A percentile compares a stretch with the other conserved stretches of the same genome.
These are phyloP conservation scores for Medakamo hakoo DNA, from an alignment of 139 green algal species.

Conservation along the genomic window DNA sequence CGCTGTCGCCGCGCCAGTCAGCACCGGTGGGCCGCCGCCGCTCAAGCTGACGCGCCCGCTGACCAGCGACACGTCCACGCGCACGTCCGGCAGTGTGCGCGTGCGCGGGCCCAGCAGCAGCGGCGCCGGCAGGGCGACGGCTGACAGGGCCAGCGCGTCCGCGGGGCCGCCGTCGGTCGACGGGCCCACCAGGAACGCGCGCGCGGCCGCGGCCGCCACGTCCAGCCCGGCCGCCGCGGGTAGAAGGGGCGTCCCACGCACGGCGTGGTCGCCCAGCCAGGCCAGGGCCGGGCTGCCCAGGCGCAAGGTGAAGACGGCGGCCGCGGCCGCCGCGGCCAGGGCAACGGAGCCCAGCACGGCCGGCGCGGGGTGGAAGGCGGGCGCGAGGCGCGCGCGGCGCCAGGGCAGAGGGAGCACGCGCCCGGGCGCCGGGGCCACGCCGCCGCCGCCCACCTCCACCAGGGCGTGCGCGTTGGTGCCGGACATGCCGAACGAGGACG, in stretches of 20 bases:
- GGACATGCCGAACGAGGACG: slow-evolving; percentile 40
- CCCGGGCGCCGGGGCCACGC: background rate
- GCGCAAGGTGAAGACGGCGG: background rate
- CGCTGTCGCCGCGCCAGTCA: background rate
- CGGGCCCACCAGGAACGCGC: background rate
- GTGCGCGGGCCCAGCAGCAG: background rate
- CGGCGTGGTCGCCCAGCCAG: slow-evolving; percentile 19
- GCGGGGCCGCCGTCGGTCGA: background rate
- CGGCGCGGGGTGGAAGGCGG: background rate
- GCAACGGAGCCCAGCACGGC: slow-evolving; percentile 1
- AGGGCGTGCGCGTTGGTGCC: slow-evolving; percentile 46
- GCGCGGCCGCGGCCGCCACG: too few species aligned
- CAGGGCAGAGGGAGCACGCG: background rate
- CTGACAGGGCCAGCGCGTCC: background rate
- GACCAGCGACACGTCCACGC: background rate
- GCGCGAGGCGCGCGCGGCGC: slow-evolving; percentile 8
- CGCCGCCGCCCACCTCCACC: slow-evolving; percentile 10
- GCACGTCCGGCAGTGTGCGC: background rate
- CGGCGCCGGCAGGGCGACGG: background rate
- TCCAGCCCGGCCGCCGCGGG: background rate
- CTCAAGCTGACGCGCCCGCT: background rate
- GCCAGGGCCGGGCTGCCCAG: background rate
- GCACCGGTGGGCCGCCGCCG: too few species aligned
- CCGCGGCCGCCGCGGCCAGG: background rate
- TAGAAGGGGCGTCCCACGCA: background rate